These are phyloP conservation scores for Gossypium laxum DNA, from an alignment of 441 rosid species.

Conservation along the genomic window DNA sequence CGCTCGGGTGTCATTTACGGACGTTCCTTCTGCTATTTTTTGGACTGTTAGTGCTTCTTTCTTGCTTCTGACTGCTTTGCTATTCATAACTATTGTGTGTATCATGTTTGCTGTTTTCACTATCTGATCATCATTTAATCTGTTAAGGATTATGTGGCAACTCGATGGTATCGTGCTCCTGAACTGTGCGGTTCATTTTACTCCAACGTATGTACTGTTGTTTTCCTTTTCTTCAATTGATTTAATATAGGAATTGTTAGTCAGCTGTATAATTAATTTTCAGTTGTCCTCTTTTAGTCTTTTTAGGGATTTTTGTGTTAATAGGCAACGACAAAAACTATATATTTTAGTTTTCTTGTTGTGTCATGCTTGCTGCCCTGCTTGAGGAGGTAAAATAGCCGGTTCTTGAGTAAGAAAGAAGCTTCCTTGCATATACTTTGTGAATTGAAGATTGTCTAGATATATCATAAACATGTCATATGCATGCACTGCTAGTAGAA, in stretches of 20 bases:
- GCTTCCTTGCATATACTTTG: background rate
- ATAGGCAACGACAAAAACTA: background rate
- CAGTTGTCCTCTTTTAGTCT: background rate
- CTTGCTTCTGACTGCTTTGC: slow-evolving; percentile 12
- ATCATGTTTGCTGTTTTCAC: background rate
- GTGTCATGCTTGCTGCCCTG: background rate
- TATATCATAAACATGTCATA: background rate
- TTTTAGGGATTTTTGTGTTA: too few species aligned
- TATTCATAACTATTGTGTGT: background rate
- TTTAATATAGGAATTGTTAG: slow-evolving; percentile 5
- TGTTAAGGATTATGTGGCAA: slow-evolving; percentile 91
- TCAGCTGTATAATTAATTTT: background rate
- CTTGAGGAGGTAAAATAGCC: background rate
- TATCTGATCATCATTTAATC: slow-evolving; percentile 17
- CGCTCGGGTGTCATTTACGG: slow-evolving; percentile 87
- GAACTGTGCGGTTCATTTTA: slow-evolving; percentile 94
- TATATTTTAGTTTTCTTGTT: background rate
- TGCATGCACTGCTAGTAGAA: background rate
- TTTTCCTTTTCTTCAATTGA: background rate
- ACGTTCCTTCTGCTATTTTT: slow-evolving; percentile 88
- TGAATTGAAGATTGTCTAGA: background rate
- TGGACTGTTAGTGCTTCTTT: slow-evolving; percentile 74
- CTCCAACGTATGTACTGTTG: slow-evolving; percentile 52
- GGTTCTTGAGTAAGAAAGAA: background rate
- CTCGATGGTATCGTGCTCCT: slow-evolving; percentile 98